A percentile compares a stretch with the other conserved stretches of the same genome.
These are phyloP conservation scores for Dendryphion nanum DNA, from an alignment of 2,329 filamentous ascomycete species.

Conservation along the genomic window DNA sequence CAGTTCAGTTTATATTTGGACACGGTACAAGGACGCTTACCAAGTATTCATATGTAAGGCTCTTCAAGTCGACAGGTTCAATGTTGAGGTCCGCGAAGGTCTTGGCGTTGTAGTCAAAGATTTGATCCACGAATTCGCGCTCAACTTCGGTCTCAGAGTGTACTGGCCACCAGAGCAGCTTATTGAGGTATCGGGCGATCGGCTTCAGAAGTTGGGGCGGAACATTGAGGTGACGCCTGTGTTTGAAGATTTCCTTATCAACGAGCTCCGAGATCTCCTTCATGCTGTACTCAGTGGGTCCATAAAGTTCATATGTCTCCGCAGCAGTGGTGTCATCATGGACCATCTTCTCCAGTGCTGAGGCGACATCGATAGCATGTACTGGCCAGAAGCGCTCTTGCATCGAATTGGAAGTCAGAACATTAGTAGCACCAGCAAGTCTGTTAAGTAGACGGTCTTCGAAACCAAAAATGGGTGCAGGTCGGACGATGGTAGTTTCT, in stretches of 20 bases:
- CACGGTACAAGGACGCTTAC: constrained; percentile 56
- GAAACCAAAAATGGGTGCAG: constrained; percentile 89
- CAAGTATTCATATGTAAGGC: constrained; percentile 90
- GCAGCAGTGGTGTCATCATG: constrained; percentile 87
- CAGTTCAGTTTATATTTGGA: no score
- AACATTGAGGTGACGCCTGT: constrained; percentile 85
- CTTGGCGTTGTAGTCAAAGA: constrained; percentile 87
- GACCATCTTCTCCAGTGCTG: constrained; percentile 84
- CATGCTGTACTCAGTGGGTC: constrained; percentile 88
- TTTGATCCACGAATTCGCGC: constrained; percentile 88
- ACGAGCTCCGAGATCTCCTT: constrained; percentile 83
- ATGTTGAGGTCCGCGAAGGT: constrained; percentile 94
- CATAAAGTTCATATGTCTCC: constrained; percentile 92
- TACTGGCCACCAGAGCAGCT: constrained; percentile 83
- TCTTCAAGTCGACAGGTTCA: constrained; percentile 79
- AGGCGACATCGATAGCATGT: constrained; percentile 87
- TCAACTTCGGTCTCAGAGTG: constrained; percentile 83
- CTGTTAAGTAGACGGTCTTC: constrained; percentile 89
- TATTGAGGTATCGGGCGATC: constrained; percentile 71
- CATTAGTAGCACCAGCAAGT: constrained; percentile 74
- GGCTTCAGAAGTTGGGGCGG: constrained; percentile 80
- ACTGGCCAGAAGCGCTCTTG: constrained; percentile 87
- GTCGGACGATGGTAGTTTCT: constrained; percentile 94
- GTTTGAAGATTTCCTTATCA: constrained; percentile 88
- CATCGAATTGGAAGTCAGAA: constrained; percentile 92